These are phyloP conservation scores for Colletotrichum tropicale DNA, from an alignment of 2,329 filamentous ascomycete species.

Conservation along the genomic window DNA sequence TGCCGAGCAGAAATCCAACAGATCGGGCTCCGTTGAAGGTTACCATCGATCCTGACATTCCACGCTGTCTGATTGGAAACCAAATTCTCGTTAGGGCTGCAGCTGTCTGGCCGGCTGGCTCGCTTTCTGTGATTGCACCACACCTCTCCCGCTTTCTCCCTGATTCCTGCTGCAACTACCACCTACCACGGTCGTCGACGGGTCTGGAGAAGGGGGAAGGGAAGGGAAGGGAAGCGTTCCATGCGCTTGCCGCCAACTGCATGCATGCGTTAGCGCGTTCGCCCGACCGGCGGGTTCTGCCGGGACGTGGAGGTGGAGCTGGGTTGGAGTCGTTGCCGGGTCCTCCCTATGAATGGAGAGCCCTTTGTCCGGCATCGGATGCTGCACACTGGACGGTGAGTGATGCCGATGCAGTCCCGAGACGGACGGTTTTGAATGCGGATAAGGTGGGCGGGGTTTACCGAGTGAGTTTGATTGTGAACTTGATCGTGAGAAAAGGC, in stretches of 20 bases:
- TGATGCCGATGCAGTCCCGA: background rate
- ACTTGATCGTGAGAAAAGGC: rapidly evolving
- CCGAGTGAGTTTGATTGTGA: background rate
- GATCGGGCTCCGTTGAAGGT: background rate
- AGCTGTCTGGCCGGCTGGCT: background rate
- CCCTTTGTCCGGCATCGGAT: background rate
- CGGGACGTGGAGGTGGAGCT: background rate
- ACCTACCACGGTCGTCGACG: background rate
- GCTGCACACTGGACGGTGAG: background rate
- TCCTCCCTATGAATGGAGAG: background rate
- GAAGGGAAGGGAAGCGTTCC: background rate
- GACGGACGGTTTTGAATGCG: background rate
- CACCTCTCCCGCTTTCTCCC: background rate
- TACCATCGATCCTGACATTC: background rate
- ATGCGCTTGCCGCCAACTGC: background rate
- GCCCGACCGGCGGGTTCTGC: background rate
- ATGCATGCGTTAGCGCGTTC: background rate
- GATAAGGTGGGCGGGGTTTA: background rate
- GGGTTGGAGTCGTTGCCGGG: background rate
- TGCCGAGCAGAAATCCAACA: background rate
- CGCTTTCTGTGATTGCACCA: background rate
- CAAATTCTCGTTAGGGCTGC: background rate
- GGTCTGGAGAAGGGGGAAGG: background rate
- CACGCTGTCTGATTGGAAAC: background rate
- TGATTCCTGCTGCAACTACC: background rate